These are phyloP conservation scores for Nannochloropsis oceanica DNA, from an alignment of 108 stramenopile species.

Conservation along the genomic window DNA sequence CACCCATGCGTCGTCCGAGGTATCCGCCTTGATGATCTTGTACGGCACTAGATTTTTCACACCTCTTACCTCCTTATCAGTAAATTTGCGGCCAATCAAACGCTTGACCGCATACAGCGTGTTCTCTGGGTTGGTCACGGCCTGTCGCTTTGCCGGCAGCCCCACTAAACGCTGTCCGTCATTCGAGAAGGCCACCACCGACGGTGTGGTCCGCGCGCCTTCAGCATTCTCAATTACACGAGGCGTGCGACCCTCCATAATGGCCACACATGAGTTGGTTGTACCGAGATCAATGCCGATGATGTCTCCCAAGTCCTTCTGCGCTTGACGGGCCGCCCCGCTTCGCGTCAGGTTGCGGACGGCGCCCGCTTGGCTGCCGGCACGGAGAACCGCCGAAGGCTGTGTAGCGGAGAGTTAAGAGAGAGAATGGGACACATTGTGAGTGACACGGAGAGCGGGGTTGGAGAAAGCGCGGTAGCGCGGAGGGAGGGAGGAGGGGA, in stretches of 20 bases:
- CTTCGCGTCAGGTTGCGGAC: background rate
- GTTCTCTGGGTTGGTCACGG: slow-evolving; percentile 97
- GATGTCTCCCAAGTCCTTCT: slow-evolving; percentile 10
- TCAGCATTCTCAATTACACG: slow-evolving; percentile 99
- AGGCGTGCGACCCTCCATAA: slow-evolving; percentile 91
- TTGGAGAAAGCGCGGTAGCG: background rate
- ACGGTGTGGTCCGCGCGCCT: slow-evolving; percentile 94
- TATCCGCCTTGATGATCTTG: slow-evolving; percentile 81
- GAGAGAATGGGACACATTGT: background rate
- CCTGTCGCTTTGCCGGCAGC: slow-evolving; percentile 89
- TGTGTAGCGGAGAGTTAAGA: background rate
- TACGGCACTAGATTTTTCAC: slow-evolving; percentile 87
- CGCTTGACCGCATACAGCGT: slow-evolving; percentile 98
- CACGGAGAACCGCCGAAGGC: background rate
- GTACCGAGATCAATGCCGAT: slow-evolving; percentile 99
- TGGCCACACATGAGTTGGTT: slow-evolving; percentile 98
- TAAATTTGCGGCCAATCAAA: slow-evolving; percentile 80
- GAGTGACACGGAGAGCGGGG: background rate
- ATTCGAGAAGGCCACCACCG: slow-evolving; percentile 5
- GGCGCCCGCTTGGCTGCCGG: background rate
- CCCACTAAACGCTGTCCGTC: slow-evolving; percentile 84
- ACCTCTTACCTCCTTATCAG: slow-evolving; percentile 74
- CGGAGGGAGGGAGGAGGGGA: background rate
- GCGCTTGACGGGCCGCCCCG: background rate
- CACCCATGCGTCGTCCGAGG: slow-evolving; percentile 93